Evolutionary conservation across 2,329 filamentous ascomycete genomes (phyloP).

Genomic region (Colletotrichum viniferum): DNA sequence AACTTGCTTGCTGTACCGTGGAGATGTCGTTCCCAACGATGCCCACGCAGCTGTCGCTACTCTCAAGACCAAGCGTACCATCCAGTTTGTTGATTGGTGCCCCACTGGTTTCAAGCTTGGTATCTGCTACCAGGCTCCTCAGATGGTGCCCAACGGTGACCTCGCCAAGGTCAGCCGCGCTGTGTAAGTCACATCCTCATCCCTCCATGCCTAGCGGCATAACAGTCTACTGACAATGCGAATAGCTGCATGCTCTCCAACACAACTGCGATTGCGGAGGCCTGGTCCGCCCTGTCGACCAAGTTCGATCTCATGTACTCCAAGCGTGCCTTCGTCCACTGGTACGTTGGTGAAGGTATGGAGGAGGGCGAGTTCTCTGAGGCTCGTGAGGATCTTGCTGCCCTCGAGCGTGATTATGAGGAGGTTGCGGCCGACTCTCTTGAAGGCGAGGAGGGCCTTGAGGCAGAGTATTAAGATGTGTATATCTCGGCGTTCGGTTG

Average conservation of each 20-base stretch:
- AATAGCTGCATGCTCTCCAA: constrained; percentile 95
- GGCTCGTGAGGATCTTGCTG: constrained; percentile 97
- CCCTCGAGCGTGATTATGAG: constrained; percentile 97
- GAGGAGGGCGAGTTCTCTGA: constrained; percentile 99
- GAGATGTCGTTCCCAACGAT: constrained; percentile 97
- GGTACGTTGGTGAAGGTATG: constrained; percentile 99
- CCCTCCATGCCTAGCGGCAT: background rate
- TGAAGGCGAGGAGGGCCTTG: constrained; percentile 81
- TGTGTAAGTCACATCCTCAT: constrained; percentile 71
- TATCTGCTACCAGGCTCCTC: constrained; percentile 99
- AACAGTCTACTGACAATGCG: background rate
- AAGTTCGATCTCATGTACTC: constrained; percentile 99
- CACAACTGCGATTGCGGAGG: constrained; percentile 98
- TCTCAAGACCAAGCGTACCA: constrained; percentile 98
- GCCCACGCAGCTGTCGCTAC: constrained; percentile 90
- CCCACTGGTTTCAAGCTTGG: constrained; percentile 99
- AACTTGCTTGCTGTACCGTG: constrained; percentile 96
- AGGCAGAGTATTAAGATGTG: constrained; percentile 83
- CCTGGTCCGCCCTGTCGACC: constrained; percentile 93
- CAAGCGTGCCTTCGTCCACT: constrained; percentile 99
- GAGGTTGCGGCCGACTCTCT: constrained; percentile 96
- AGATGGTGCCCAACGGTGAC: constrained; percentile 95
- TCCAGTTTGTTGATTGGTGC: constrained; percentile 99
- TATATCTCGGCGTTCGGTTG: constrained; percentile 19
- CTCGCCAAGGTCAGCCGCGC: constrained; percentile 97